Conservation (phyloP, 1,284 basidiomycete species). For the Marasmius fiardii region DNA sequence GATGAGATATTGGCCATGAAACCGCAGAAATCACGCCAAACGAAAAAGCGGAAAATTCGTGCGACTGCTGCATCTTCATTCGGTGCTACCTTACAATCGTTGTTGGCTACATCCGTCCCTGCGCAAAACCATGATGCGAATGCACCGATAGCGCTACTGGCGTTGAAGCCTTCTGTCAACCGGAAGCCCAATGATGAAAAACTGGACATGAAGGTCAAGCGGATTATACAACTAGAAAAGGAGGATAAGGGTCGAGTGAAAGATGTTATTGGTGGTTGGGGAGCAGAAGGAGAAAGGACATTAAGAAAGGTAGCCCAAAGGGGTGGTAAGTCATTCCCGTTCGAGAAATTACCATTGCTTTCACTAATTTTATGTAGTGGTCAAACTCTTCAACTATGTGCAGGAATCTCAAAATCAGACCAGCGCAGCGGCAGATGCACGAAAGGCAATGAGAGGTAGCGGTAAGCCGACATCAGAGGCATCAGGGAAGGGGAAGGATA, state of each 20-base stretch:
- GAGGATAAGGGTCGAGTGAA: slow-evolving; percentile 70
- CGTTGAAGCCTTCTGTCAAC: slow-evolving; percentile 70
- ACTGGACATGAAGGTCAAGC: slow-evolving; percentile 66
- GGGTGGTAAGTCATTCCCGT: slow-evolving; percentile 50
- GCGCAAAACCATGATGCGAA: slow-evolving; percentile 28
- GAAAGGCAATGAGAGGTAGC: slow-evolving; percentile 59
- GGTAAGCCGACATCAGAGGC: slow-evolving; percentile 72
- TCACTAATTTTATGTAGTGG: slow-evolving; percentile 43
- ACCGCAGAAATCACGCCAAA: slow-evolving; percentile 68
- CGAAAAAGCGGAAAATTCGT: slow-evolving; percentile 74
- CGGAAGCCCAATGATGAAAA: slow-evolving; percentile 70
- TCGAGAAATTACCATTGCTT: slow-evolving; percentile 2
- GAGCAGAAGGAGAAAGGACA: slow-evolving; percentile 71
- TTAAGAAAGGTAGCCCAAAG: slow-evolving; percentile 79
- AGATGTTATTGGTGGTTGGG: slow-evolving; percentile 83
- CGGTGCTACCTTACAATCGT: slow-evolving; percentile 64
- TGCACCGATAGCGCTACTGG: slow-evolving; percentile 53
- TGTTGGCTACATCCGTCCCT: slow-evolving; percentile 66
- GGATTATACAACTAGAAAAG: slow-evolving; percentile 60
- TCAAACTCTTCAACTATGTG: slow-evolving; percentile 78
- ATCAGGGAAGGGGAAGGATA: slow-evolving; percentile 56
- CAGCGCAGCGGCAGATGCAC: slow-evolving; percentile 46
- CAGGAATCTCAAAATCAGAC: slow-evolving; percentile 70
- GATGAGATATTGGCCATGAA: slow-evolving; percentile 57
- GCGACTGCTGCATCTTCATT: slow-evolving; percentile 74